A percentile compares a stretch with the other conserved stretches of the same genome.
phyloP scores from a whole-genome alignment of 148 eudicot genomes.

The Agrostemma githago region DNA sequence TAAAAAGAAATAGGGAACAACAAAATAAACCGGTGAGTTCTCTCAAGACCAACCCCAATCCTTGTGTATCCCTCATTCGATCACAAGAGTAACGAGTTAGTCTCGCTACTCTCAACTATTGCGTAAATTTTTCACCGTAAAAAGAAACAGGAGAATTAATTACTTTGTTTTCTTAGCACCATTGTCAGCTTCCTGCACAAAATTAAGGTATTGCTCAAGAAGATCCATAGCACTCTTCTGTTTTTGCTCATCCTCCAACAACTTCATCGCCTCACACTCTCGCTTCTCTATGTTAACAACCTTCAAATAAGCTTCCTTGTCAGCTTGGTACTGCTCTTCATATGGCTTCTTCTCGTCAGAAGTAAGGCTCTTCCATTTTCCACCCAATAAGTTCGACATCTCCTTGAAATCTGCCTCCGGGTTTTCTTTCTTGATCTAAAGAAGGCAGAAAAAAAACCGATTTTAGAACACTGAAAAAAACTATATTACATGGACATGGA shows the following conservation, averaged over 20 bases:
- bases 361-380: slow-evolving; percentile 73
- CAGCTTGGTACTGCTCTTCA: slow-evolving; percentile 76
- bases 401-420: slow-evolving; percentile 86
- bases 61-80: too few species aligned
- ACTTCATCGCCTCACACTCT: slow-evolving; percentile 79
- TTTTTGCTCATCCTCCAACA: slow-evolving; percentile 80
- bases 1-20: background rate
- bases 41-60: too few species aligned
- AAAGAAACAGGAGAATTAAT: background rate
- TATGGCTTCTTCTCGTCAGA: slow-evolving; percentile 90
- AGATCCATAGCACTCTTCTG: slow-evolving; percentile 89
- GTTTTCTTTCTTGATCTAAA: slow-evolving; percentile 68
- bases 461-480: background rate
- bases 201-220: slow-evolving; percentile 85
- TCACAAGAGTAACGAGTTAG: too few species aligned
- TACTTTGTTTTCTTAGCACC: slow-evolving; percentile 77
- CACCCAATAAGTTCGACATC: slow-evolving; percentile 62
- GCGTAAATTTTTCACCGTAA: background rate
- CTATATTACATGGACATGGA: too few species aligned
- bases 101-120: too few species aligned
- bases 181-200: slow-evolving; percentile 59
- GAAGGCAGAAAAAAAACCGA: background rate
- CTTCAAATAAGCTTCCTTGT: slow-evolving; percentile 83
- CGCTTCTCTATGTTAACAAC: slow-evolving; percentile 71
- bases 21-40: background rate